A percentile compares a stretch with the other conserved stretches of the same genome.
Evolutionary conservation across 169 alveolate species (phyloP).

Genomic region (Ichthyophthirius multifiliis): DNA sequence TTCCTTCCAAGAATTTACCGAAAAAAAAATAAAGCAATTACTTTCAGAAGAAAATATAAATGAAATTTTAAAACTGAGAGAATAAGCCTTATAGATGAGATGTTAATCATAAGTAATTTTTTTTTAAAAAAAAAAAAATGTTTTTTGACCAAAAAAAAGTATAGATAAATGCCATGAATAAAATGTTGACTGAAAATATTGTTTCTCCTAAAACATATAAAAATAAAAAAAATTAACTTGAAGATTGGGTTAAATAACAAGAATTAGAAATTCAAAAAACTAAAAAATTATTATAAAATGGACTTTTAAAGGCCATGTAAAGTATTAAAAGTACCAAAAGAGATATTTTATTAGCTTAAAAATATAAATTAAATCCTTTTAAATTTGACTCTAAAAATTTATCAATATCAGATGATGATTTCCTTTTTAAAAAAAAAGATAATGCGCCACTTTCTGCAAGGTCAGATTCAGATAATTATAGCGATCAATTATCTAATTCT

Average conservation of each 20-base stretch:
- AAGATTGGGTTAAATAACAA: neutral
- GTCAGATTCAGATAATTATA: neutral
- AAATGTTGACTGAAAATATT: neutral
- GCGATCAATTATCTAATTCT: neutral
- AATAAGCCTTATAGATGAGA: slow-evolving; percentile 13
- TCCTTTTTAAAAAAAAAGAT: neutral
- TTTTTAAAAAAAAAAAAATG: neutral
- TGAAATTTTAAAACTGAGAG: neutral
- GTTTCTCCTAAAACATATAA: slow-evolving; percentile 4
- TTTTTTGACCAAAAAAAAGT: neutral
- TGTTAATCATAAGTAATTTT: neutral
- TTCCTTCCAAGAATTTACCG: neutral
- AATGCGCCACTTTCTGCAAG: neutral
- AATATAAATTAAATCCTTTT: neutral
- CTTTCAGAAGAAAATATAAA: neutral
- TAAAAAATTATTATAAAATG: neutral
- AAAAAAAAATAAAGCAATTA: neutral
- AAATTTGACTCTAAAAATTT: neutral
- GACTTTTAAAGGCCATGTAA: neutral
- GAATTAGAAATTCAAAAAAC: neutral
- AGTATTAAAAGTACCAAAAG: neutral
- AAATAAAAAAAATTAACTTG: neutral
- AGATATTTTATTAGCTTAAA: neutral
- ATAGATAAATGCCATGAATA: slow-evolving; percentile 1
- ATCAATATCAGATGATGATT: neutral